Base-by-base conservation (phyloP, 306 rosid species). In the Pyrus betulifolia region DNA sequence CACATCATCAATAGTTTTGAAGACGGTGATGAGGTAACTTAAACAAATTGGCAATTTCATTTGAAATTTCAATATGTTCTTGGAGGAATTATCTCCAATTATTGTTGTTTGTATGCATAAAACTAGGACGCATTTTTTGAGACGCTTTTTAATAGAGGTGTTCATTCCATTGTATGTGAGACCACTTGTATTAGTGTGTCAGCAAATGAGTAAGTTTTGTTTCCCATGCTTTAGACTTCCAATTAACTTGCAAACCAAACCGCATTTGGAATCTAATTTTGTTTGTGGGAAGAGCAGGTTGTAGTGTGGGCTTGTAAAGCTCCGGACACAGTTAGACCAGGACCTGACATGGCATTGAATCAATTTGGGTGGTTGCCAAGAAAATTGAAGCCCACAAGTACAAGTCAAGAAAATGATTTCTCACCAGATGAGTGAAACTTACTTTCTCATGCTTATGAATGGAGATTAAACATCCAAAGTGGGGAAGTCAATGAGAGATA, bases 221-320 rank as follows among this genome's bases (percentile, higher is more conserved):
- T 35, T 35, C 38, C 38, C 38, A 35, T 6, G 38, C 8, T 35
- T 35, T 35, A 35, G 19, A 49, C 54, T 49, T 49, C 54, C 17
- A 49, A 49, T 49, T 49, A 49, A 49, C 54, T 14, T 49, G 54
- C 5, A 4, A 14, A 8, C 25, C 31, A 60, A 11, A 38, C 76
- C 22, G 51, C 10, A 75, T 63, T 19, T 8, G 25, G 69, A 2
- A 22, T 28, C 23, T 46, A 60, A 63, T 52, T 4, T 54, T 35
- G 21, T 28, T 19, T 30, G 75, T 22, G 51, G 8, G 27, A 71
- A 69, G 44, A 66, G 75, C 83, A 93, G 98, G 93, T 88, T 74
- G 91, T 91, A 59, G 86, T 91, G 51, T 74, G 95, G 86, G 98
- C 90, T 6, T 91, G 93, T 78, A 91, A 88, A 84, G 88, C 95